Evolutionary conservation across 768 basidiomycete genomes (phyloP).

Genomic region (Auricularia sp.): DNA sequence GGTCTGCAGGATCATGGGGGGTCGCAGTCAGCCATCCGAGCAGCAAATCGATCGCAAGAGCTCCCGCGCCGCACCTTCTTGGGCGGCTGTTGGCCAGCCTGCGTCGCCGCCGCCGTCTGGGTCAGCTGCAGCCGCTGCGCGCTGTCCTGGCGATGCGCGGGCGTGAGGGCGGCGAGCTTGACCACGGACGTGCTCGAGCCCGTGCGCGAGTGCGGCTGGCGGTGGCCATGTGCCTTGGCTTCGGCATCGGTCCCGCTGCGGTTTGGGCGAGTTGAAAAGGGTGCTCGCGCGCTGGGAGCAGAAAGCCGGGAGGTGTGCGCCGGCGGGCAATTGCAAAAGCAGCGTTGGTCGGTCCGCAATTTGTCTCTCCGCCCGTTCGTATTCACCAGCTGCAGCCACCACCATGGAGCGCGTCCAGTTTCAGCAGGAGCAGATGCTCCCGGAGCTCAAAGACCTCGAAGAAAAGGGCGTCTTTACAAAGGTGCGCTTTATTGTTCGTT

Average conservation of each 20-base stretch:
- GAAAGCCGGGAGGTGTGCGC: background rate
- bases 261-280: background rate
- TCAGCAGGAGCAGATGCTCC: conserved; percentile 94
- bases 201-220: background rate
- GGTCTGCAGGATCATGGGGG: background rate
- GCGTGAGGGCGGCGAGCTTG: background rate
- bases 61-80: background rate
- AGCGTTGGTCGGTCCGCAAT: conserved; percentile 54
- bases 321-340: conserved; percentile 36
- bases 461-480: conserved; percentile 77
- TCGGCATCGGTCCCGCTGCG: background rate
- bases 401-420: conserved; percentile 89
- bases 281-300: background rate
- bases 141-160: background rate
- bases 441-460: conserved; percentile 86
- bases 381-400: conserved; percentile 8
- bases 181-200: background rate
- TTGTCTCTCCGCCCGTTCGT: conserved; percentile 4
- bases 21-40: background rate
- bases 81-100: background rate
- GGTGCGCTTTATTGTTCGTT: conserved; percentile 30
- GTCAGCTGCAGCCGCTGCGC: background rate
- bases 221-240: background rate
- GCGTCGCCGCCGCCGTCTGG: background rate
- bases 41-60: background rate